Evolutionary conservation across 1,284 basidiomycete genomes (phyloP).

Genomic region (Austroboletus niveus): DNA sequence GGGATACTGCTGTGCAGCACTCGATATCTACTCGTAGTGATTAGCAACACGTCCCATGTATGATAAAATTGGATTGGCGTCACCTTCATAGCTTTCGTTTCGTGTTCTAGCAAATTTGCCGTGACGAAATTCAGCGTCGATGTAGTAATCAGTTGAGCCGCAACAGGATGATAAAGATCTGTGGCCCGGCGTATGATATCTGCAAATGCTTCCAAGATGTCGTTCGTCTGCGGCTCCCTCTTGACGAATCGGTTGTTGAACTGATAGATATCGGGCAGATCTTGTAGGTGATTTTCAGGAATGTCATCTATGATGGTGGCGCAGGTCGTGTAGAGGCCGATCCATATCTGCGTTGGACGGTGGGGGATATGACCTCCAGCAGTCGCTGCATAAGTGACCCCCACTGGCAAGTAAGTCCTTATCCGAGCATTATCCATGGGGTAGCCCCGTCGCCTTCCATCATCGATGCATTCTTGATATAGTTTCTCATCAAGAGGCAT

Average conservation of each 20-base stretch:
- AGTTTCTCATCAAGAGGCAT: constrained; percentile 3
- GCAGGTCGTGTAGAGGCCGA: constrained; percentile 26
- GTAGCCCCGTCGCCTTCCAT: constrained; percentile 9
- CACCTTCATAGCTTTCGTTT: constrained; percentile 22
- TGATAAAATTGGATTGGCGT: background rate
- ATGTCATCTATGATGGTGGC: constrained; percentile 29
- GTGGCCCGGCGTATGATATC: constrained; percentile 20
- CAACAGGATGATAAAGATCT: constrained; percentile 10
- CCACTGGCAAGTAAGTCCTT: background rate
- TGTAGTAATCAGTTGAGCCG: constrained; percentile 24
- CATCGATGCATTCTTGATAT: constrained; percentile 8
- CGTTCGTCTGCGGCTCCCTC: constrained; percentile 16
- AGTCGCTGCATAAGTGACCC: constrained; percentile 6
- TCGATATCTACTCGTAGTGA: constrained; percentile 5
- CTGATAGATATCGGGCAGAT: constrained; percentile 16
- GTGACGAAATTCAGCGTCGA: constrained; percentile 28
- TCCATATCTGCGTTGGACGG: constrained; percentile 11
- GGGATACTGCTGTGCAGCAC: constrained; percentile 23
- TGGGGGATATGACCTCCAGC: constrained; percentile 1
- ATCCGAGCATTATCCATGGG: background rate
- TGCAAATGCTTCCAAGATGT: constrained; percentile 27
- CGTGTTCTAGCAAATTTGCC: constrained; percentile 28
- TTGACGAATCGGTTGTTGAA: constrained; percentile 28
- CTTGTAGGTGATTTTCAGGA: constrained; percentile 4
- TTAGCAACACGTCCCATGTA: constrained; percentile 2